These are phyloP conservation scores for Chrysosphaeria jannelii DNA, from an alignment of 2,329 filamentous ascomycete species.

Conservation along the genomic window DNA sequence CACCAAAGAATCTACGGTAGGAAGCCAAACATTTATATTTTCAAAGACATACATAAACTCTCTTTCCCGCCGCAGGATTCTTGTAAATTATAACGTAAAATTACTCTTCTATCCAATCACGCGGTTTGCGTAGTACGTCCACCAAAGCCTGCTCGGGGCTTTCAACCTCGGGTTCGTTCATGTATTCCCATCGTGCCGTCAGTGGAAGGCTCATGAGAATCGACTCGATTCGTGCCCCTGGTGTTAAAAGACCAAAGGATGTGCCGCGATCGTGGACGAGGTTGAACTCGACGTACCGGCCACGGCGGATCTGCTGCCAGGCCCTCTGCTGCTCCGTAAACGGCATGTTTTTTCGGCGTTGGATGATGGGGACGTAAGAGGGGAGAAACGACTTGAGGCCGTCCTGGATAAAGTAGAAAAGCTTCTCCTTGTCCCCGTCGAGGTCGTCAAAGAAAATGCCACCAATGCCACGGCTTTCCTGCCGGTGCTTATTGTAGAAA, in stretches of 20 bases:
- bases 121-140: conserved; percentile 33
- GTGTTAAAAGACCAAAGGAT: conserved; percentile 76
- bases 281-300: conserved; percentile 97
- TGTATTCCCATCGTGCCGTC: conserved; percentile 85
- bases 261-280: conserved; percentile 89
- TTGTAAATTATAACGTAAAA: no score
- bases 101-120: conserved; percentile 27
- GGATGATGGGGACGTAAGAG: conserved; percentile 67
- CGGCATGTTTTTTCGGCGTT: conserved; percentile 71
- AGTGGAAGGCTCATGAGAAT: conserved; percentile 91
- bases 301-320: conserved; percentile 85
- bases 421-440: conserved; percentile 55
- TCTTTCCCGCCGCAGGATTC: no score
- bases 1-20: no score
- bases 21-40: no score
- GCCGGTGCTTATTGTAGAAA: conserved; percentile 77
- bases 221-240: conserved; percentile 74
- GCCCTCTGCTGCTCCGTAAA: conserved; percentile 66
- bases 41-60: no score
- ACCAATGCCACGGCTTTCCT: conserved; percentile 62
- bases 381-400: conserved; percentile 69
- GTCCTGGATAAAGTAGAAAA: conserved; percentile 71
- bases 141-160: conserved; percentile 55
- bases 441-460: conserved; percentile 98
- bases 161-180: conserved; percentile 55